Evolutionary conservation across 2,329 filamentous ascomycete genomes (phyloP).

Genomic region (Colletotrichum sp.): DNA sequence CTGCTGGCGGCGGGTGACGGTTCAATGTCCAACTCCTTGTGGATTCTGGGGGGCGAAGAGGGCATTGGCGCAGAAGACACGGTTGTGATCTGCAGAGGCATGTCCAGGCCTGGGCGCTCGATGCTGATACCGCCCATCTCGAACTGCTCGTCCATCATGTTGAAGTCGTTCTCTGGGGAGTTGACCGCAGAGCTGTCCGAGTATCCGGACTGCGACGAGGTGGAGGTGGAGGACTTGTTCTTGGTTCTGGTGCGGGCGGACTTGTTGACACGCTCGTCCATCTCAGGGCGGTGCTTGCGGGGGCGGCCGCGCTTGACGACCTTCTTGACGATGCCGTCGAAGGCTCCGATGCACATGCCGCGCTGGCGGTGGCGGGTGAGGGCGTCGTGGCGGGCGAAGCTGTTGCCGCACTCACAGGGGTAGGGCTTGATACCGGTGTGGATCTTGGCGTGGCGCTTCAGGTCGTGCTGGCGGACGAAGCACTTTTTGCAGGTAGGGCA

Average conservation of each 20-base stretch:
- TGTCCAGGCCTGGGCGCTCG: slow-evolving; percentile 18
- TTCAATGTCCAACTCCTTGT: slow-evolving; percentile 35
- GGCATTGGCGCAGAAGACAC: slow-evolving; percentile 53
- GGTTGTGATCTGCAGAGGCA: slow-evolving; percentile 32
- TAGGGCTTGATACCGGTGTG: slow-evolving; percentile 97
- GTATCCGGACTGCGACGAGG: slow-evolving; percentile 59
- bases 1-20: slow-evolving; percentile 45
- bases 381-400: slow-evolving; percentile 93
- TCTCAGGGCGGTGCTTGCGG: slow-evolving; percentile 64
- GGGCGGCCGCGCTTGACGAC: slow-evolving; percentile 68
- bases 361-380: slow-evolving; percentile 92
- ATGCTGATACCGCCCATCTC: slow-evolving; percentile 47
- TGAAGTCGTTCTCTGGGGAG: slow-evolving; percentile 56
- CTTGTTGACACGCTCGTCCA: slow-evolving; percentile 62
- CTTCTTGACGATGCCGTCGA: slow-evolving; percentile 75
- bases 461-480: slow-evolving; percentile 95
- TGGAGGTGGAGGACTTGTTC: slow-evolving; percentile 56
- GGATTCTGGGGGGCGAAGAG: slow-evolving; percentile 30
- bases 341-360: slow-evolving; percentile 95
- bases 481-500: slow-evolving; percentile 94
- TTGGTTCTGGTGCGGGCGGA: slow-evolving; percentile 59
- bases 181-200: slow-evolving; percentile 61
- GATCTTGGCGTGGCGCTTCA: slow-evolving; percentile 97
- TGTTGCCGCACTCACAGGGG: slow-evolving; percentile 91
- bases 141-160: slow-evolving; percentile 40